Base-by-base conservation (phyloP, 148 eudicot species). In the Amaranthus palmeri region DNA sequence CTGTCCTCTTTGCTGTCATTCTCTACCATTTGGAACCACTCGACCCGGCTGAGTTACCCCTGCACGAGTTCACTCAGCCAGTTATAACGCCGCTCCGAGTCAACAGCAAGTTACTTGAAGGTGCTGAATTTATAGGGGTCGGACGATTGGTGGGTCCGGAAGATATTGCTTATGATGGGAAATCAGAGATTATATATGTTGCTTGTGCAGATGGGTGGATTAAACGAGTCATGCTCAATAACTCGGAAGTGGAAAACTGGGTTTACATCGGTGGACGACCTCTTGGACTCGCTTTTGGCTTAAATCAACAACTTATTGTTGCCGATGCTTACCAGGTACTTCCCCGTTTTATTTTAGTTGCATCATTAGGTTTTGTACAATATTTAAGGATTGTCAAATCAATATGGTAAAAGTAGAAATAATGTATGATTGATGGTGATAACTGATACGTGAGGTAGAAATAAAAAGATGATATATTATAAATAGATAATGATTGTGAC, bases 231-330 rank as follows among this genome's bases (percentile, higher is more conserved):
- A 59, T 78, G 48, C 69, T 64, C 40, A 80, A 72, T 10, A 80
- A 77, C 65, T 63, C 86, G 75, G 81, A 69, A 44, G 87, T 86
- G 69, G 93, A 87, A 74, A 67, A 82, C 42, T 84, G 89, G 95
- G 92, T 86, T 53, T 84, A 85, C 78, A 81, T 92, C 4, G 92
- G 97, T 3, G 97, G 92, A 0, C 65, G 97, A 5, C 97, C 97
- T 0, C 88, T 91, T 8, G 97, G 95, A 48, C 69, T 91, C 55
- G 85, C 72, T 71, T 68, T 79, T 65, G 89, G 95, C 44, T 72
- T 52, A 7, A 44, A 85, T 46, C 63, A 76, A n/a, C 90, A 88
- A 48, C 75, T 91, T 47, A 74, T 89, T 9, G 74, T 91, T 17
- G 92, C 88, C 4, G 97, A 91, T 66, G 85, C 87, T 25, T 41